Evolutionary conservation across 768 basidiomycete species (phyloP), one percentile per base, ranked within the genome.

Genomic region (Naganishia vishniacii): DNA sequence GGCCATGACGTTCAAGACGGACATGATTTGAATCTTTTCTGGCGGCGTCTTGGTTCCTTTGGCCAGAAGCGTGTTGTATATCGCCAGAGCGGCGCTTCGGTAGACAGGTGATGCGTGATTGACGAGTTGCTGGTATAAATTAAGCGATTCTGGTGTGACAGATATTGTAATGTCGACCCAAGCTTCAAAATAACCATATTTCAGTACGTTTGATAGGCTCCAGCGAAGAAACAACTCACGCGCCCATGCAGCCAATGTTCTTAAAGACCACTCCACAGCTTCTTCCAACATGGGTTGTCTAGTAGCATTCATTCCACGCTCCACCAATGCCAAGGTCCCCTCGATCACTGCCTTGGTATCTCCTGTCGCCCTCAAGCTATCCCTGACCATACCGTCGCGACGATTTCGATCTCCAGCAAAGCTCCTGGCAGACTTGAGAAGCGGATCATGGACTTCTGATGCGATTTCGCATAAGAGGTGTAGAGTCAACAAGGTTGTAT

Each of bases 121-220:
- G 41, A 98, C 83, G 42, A 95, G 81, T 40, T 82, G 84, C 75
- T 93, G 94, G 45, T 95, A 82, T 37, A 98, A 80, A 5, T 88
- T 86, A 34, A 98, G 84, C 1, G 93, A 91, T 15, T 83, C 84
- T 13, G 88, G 89, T 1, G 93, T 97, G 65, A 99, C 88, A 13
- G 95, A 92, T 67, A 98, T 80, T 72, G 91, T 91, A 69, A 99
- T 93, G 73, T 99, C 95, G 69, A 98, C 88, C 95, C 95, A 99
- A 15, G 91, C 94, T 26, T 18, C 45, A 7, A 26, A 31, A 44
- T n/a, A 49, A 20, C n/a, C n/a, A n/a, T n/a, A n/a, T n/a, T n/a
- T n/a, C n/a, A n/a, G n/a, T n/a, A n/a, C n/a, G n/a, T n/a, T n/a
- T n/a, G n/a, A n/a, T n/a, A n/a, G n/a, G n/a, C n/a, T n/a, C n/a